These are phyloP conservation scores for Aspergillus caelatus DNA, from an alignment of 2,329 filamentous ascomycete genomes.

Conservation along the genomic window DNA sequence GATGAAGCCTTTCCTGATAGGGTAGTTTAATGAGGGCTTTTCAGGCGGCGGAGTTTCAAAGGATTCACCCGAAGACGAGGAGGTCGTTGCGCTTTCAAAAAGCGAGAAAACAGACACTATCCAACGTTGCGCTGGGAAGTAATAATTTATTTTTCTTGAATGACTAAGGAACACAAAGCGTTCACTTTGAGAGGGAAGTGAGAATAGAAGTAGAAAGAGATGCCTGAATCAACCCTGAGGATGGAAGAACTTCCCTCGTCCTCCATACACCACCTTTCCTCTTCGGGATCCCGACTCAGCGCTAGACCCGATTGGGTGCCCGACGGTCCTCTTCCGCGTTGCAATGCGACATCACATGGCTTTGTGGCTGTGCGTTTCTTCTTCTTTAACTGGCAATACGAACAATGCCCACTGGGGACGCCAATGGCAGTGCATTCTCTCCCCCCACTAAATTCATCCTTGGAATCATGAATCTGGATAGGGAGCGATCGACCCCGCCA, in stretches of 20 bases:
- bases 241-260: not conserved
- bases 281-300: constrained; percentile 9
- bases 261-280: constrained; percentile 7
- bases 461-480: not conserved
- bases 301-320: constrained; percentile 2
- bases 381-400: not conserved
- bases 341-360: constrained; percentile 6
- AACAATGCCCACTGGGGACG: not conserved
- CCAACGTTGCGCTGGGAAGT: not conserved
- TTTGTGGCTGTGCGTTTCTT: not conserved
- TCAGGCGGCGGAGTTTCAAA: not conserved
- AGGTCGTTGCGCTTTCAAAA: constrained; percentile 8
- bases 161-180: not conserved
- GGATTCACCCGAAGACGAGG: not conserved
- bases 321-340: not conserved
- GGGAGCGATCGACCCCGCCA: not conserved
- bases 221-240: not conserved
- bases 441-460: not conserved
- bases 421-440: not conserved
- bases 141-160: not conserved
- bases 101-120: constrained; percentile 6
- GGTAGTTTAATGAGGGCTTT: constrained; percentile 1
- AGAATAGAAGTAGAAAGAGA: not conserved
- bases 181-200: not conserved
- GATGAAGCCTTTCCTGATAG: constrained; percentile 10